phyloP scores from a whole-genome alignment of 768 basidiomycete species.

The Boletus tomentosulus region DNA sequence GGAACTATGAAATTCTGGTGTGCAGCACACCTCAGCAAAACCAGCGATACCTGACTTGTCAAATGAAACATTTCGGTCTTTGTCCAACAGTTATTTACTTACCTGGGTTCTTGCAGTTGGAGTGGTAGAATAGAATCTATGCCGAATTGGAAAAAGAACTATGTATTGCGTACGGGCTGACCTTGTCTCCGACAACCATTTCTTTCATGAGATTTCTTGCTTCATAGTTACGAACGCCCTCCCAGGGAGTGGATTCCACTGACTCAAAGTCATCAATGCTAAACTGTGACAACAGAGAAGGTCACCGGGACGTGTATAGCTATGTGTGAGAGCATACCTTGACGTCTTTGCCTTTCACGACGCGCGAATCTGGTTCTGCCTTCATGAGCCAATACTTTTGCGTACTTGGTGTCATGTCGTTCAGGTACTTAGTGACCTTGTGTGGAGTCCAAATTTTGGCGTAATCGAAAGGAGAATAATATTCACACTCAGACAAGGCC shows the following conservation, averaged over 20 bases:
- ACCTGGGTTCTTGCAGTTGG: conserved; percentile 83
- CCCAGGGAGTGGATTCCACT: conserved; percentile 71
- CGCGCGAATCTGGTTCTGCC: conserved; percentile 79
- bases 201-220: conserved; percentile 81
- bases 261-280: conserved; percentile 83
- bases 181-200: conserved; percentile 75
- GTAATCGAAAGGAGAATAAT: too few species aligned
- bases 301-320: background rate
- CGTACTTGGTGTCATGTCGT: background rate
- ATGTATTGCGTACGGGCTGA: conserved; percentile 22
- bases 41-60: conserved; percentile 61
- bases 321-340: conserved; percentile 44
- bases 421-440: too few species aligned
- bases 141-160: background rate
- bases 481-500: background rate
- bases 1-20: background rate
- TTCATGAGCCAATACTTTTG: conserved; percentile 67
- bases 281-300: conserved; percentile 46
- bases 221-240: conserved; percentile 83
- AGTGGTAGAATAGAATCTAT: conserved; percentile 83
- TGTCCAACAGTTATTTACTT: conserved; percentile 9
- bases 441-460: too few species aligned
- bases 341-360: conserved; percentile 85
- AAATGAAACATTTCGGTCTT: conserved; percentile 3
- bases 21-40: conserved; percentile 64